Conservation (phyloP, 139 green algal genomes). For the Micractinium sp. region DNA sequence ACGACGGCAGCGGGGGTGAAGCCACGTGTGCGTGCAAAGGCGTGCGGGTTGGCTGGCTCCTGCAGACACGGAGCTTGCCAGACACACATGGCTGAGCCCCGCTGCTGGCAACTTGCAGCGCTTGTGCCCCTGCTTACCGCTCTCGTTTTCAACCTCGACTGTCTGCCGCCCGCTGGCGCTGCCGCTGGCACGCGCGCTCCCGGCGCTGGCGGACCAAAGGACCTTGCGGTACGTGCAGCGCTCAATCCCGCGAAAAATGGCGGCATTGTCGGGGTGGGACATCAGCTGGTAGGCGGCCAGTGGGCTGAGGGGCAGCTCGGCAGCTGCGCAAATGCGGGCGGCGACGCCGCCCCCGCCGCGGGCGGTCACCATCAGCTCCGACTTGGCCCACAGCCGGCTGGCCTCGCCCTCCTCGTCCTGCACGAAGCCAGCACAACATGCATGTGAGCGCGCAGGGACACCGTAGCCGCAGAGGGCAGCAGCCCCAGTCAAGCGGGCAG, state of each 20-base stretch:
- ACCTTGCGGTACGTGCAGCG: conserved; percentile 40
- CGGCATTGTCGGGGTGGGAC: conserved; percentile 15
- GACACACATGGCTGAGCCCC: background rate
- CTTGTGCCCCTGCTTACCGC: background rate
- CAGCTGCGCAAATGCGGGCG: background rate
- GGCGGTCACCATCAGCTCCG: background rate
- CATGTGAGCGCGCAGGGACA: background rate
- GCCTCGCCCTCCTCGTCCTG: background rate
- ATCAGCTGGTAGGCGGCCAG: conserved; percentile 12
- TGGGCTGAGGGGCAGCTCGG: background rate
- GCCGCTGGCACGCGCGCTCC: background rate
- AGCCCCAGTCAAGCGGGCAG: too few relatives aligned
- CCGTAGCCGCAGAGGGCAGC: too few relatives aligned
- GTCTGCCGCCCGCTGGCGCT: background rate
- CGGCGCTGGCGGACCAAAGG: background rate
- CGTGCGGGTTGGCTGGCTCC: too few relatives aligned
- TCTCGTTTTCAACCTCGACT: conserved; percentile 36
- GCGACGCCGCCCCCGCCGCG: background rate
- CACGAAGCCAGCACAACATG: background rate
- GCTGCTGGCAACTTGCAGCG: background rate
- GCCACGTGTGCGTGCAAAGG: background rate
- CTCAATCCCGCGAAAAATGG: conserved; percentile 46
- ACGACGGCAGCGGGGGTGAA: background rate
- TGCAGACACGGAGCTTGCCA: background rate
- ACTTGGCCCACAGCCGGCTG: background rate